These are phyloP conservation scores for Populus trichocarpa DNA, from an alignment of 441 rosid species.

Conservation along the genomic window DNA sequence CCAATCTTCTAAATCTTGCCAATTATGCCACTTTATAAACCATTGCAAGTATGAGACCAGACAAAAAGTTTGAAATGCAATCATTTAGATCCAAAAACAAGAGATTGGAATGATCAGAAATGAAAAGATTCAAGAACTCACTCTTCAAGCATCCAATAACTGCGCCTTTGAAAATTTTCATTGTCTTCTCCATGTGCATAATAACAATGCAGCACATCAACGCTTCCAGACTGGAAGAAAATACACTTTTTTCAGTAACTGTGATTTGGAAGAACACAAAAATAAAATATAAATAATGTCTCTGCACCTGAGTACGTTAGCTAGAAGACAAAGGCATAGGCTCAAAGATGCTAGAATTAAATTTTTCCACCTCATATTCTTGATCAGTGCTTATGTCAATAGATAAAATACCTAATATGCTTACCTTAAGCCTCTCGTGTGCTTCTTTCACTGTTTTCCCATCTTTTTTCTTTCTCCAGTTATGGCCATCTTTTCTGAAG, in stretches of 20 bases:
- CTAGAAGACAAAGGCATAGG: background rate
- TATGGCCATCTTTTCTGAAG: slow-evolving; percentile 96
- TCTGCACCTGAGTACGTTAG: background rate
- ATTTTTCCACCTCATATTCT: background rate
- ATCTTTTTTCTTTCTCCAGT: slow-evolving; percentile 97
- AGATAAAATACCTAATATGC: background rate
- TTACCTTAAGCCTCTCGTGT: slow-evolving; percentile 95
- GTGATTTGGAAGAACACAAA: background rate
- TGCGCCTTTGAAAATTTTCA: slow-evolving; percentile 87
- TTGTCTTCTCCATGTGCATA: slow-evolving; percentile 97
- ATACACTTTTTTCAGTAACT: background rate
- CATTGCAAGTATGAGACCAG: background rate
- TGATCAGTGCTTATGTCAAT: background rate
- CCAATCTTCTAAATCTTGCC: background rate
- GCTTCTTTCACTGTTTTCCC: slow-evolving; percentile 97
- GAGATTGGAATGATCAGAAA: background rate
- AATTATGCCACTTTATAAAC: background rate
- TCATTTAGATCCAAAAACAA: background rate
- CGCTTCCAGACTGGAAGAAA: slow-evolving; percentile 70
- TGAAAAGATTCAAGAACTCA: slow-evolving; percentile 38
- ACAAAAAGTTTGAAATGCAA: background rate
- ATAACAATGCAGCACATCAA: slow-evolving; percentile 93
- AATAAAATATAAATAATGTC: background rate
- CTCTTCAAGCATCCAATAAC: slow-evolving; percentile 99
- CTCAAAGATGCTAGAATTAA: background rate